Evolutionary conservation across 78 protist genomes (phyloP).

Genomic region (slime mould (Dictyostelium discoideum)): DNA sequence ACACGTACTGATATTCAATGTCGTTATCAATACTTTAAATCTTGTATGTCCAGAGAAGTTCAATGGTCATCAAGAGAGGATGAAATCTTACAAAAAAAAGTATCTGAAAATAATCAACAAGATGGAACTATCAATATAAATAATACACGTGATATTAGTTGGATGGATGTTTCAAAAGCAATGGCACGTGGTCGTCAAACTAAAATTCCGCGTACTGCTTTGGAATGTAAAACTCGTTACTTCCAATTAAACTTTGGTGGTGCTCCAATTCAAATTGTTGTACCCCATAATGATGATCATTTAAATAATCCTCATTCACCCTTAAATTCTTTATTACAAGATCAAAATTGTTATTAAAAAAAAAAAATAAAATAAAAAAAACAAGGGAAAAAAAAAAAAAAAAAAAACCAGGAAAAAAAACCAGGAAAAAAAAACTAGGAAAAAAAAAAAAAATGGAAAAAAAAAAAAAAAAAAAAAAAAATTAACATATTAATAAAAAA

Average conservation of each 20-base stretch:
- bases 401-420: too few species aligned
- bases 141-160: slow-evolving; percentile 22
- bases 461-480: background rate
- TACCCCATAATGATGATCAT: slow-evolving; percentile 4
- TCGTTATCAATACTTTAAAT: slow-evolving; percentile 72
- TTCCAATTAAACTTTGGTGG: slow-evolving; percentile 40
- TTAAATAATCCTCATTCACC: slow-evolving; percentile 33
- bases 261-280: slow-evolving; percentile 43
- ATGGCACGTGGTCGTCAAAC: slow-evolving; percentile 76
- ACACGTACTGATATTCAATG: slow-evolving; percentile 77
- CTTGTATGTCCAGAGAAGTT: slow-evolving; percentile 72
- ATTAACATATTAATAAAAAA: too few species aligned
- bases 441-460: too few species aligned
- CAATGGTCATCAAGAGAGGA: slow-evolving; percentile 73
- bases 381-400: background rate
- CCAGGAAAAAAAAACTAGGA: too few species aligned
- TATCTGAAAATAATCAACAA: slow-evolving; percentile 46
- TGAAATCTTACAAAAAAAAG: slow-evolving; percentile 56
- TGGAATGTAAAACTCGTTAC: slow-evolving; percentile 64
- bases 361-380: background rate
- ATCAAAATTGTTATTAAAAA: slow-evolving; percentile 9
- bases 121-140: background rate
- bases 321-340: slow-evolving; percentile 30
- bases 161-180: slow-evolving; percentile 71
- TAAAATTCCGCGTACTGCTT: slow-evolving; percentile 65